phyloP scores from a whole-genome alignment of 495 filamentous ascomycete genomes.

The Penicillium flavigenum region DNA sequence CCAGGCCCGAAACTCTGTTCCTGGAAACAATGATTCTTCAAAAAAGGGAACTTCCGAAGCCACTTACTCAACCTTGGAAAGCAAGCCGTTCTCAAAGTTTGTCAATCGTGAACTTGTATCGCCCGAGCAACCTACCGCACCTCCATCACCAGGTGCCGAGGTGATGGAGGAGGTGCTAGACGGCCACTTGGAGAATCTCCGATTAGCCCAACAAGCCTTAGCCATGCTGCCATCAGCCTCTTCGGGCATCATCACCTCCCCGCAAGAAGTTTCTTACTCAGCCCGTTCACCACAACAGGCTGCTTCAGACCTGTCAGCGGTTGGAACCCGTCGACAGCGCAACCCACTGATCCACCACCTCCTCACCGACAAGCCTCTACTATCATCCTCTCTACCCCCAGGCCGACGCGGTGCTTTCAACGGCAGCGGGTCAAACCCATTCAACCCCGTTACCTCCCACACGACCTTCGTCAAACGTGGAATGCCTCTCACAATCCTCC shows the following conservation, averaged over 20 bases:
- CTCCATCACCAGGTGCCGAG: too few relatives aligned
- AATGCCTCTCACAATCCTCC: constrained; percentile 82
- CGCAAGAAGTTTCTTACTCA: constrained; percentile 73
- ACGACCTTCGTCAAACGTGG: constrained; percentile 85
- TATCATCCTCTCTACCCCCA: constrained; percentile 84
- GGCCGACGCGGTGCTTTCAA: constrained; percentile 49
- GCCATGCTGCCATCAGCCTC: constrained; percentile 80
- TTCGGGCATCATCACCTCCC: constrained; percentile 84
- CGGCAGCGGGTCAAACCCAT: too few relatives aligned
- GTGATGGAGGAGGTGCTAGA: constrained; percentile 27
- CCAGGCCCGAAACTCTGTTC: constrained; percentile 17
- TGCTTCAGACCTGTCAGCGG: constrained; percentile 53
- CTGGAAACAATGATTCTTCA: background rate
- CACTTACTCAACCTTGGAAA: constrained; percentile 21
- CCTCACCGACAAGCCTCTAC: constrained; percentile 88
- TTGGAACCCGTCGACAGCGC: constrained; percentile 70
- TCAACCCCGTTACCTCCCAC: constrained; percentile 42
- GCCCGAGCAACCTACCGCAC: constrained; percentile 5
- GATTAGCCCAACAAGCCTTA: constrained; percentile 63
- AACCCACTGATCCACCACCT: constrained; percentile 97
- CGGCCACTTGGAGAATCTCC: constrained; percentile 70
- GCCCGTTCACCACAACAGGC: constrained; percentile 43
- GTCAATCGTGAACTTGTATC: constrained; percentile 37
- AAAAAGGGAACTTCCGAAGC: constrained; percentile 6
- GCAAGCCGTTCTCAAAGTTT: constrained; percentile 18